These are phyloP conservation scores for Kazachstania africana DNA, from an alignment of 805 yeast genomes.

Conservation along the genomic window DNA sequence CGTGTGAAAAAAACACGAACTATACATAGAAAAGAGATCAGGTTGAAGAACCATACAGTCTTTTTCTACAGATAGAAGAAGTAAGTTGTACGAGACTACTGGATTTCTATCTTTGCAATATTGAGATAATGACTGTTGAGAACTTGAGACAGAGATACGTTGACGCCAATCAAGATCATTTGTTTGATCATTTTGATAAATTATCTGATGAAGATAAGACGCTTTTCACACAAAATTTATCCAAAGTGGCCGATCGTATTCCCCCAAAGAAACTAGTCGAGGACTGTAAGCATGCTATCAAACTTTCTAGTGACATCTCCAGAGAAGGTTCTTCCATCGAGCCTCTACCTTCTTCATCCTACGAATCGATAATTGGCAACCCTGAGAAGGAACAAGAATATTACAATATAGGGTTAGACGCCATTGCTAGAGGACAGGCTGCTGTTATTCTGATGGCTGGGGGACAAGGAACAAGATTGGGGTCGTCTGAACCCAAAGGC, in stretches of 20 bases:
- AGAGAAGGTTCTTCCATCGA: constrained; percentile 23
- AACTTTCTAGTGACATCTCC: constrained; percentile 19
- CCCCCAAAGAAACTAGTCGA: constrained; percentile 26
- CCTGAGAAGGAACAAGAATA: constrained; percentile 30
- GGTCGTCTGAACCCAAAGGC: constrained; percentile 86
- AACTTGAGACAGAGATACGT: constrained; percentile 25
- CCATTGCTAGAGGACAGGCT: constrained; percentile 61
- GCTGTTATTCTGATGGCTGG: constrained; percentile 94
- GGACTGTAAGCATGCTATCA: constrained; percentile 32
- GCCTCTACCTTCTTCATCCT: constrained; percentile 46
- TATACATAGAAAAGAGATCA: too few species aligned
- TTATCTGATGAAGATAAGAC: constrained; percentile 28
- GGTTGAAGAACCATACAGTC: too few species aligned
- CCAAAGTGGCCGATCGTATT: constrained; percentile 9
- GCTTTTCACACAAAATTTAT: constrained; percentile 26
- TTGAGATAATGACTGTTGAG: background rate
- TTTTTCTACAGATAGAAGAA: too few species aligned
- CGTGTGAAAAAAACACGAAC: too few species aligned
- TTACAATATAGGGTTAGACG: constrained; percentile 47
- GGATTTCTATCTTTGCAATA: too few species aligned
- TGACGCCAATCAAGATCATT: constrained; percentile 41
- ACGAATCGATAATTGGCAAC: constrained; percentile 34
- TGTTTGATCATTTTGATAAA: constrained; percentile 37
- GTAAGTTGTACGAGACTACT: too few species aligned
- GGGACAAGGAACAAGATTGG: constrained; percentile 95